Percentiles rank a stretch among this genome's conserved stretches.
These are phyloP conservation scores for Dactylellina haptotyla DNA, from an alignment of 2,329 filamentous ascomycete species.

Conservation along the genomic window DNA sequence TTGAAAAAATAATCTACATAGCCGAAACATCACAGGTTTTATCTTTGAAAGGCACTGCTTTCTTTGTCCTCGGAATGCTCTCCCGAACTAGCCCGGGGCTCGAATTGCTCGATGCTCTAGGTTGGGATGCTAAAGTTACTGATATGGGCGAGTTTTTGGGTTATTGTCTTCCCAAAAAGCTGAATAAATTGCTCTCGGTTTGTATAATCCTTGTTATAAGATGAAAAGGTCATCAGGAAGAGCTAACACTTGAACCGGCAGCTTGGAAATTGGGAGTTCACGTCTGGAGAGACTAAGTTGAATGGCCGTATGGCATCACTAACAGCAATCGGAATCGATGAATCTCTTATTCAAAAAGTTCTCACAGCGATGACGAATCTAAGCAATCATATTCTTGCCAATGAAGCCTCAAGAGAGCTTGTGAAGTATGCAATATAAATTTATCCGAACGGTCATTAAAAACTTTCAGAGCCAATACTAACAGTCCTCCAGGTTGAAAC, in stretches of 20 bases:
- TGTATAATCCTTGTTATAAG: constrained; percentile 55
- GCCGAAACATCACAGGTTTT: constrained; percentile 88
- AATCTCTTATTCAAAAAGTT: constrained; percentile 77
- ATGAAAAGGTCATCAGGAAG: neutral
- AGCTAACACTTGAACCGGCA: constrained; percentile 2
- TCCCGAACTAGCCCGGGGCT: constrained; percentile 91
- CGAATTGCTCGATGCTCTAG: constrained; percentile 86
- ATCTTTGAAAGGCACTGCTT: constrained; percentile 92
- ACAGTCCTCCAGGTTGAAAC: constrained; percentile 71
- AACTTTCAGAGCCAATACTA: neutral
- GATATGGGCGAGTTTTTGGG: constrained; percentile 83
- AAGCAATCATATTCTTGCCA: constrained; percentile 91
- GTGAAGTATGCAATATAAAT: constrained; percentile 64
- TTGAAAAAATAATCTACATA: constrained; percentile 85
- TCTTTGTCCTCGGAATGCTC: constrained; percentile 93
- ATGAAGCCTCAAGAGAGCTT: constrained; percentile 84
- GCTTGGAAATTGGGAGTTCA: constrained; percentile 56
- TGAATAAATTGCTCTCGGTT: constrained; percentile 81
- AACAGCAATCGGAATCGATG: constrained; percentile 69
- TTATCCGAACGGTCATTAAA: neutral
- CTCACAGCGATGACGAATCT: constrained; percentile 86
- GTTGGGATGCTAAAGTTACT: constrained; percentile 92
- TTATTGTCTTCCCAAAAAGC: constrained; percentile 82
- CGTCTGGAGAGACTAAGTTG: constrained; percentile 60
- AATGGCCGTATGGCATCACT: constrained; percentile 60